These are phyloP conservation scores for Mortierella sp. DNA, from an alignment of 371 early-diverging fungal genomes.

Conservation along the genomic window DNA sequence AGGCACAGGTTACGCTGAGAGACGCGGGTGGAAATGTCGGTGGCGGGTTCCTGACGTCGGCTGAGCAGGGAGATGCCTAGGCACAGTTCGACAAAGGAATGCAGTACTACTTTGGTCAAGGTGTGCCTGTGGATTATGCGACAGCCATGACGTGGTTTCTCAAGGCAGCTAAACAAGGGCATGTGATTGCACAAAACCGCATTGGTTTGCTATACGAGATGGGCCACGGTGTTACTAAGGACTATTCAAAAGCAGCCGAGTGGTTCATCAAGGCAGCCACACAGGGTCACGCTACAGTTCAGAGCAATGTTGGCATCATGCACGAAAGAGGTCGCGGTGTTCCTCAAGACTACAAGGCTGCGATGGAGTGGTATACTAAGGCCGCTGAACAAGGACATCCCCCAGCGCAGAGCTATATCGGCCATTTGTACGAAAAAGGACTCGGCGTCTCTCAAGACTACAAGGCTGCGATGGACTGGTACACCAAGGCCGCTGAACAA, in stretches of 20 bases:
- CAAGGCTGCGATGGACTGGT: conserved; percentile 10
- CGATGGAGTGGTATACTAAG: conserved; percentile 22
- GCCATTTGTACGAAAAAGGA: conserved; percentile 8
- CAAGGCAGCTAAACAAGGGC: not conserved
- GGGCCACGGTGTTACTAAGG: not conserved
- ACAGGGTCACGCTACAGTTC: not conserved
- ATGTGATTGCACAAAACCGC: not conserved
- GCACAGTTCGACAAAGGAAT: too few relatives aligned
- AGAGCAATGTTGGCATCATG: not conserved
- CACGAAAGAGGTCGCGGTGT: conserved; percentile 15
- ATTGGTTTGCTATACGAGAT: conserved; percentile 60
- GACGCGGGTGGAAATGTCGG: too few relatives aligned
- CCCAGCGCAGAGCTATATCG: not conserved
- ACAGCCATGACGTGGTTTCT: not conserved
- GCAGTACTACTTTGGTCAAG: not conserved
- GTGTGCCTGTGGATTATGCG: not conserved
- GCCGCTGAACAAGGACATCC: conserved; percentile 11
- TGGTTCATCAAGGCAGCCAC: too few relatives aligned
- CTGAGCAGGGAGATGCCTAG: too few relatives aligned
- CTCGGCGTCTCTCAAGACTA: not conserved
- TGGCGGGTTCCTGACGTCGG: too few relatives aligned
- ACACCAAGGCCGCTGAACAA: conserved; percentile 1
- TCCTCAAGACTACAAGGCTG: not conserved
- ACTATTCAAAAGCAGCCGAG: not conserved
- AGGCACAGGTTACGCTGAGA: too few relatives aligned